Base-by-base conservation (phyloP, 2,329 filamentous ascomycete species). In the Lomentospora prolificans region DNA sequence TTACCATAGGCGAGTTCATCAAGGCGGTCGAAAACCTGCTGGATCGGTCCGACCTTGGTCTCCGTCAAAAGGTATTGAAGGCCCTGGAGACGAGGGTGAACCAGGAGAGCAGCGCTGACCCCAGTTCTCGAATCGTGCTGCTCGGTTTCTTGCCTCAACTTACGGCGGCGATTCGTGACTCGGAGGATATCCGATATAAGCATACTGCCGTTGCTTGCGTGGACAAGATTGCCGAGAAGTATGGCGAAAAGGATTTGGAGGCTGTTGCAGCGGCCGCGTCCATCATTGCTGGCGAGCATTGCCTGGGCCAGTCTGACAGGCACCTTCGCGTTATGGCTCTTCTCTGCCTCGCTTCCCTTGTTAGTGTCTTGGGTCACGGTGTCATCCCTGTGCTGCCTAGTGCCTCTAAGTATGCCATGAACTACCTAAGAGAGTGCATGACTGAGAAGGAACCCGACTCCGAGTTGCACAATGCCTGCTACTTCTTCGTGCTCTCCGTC, bases 151-250 rank as follows among this genome's bases (percentile, higher is more conserved):
- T 96, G 61, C 85, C 89, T 9, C 86, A 86, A 61, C 78, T 96
- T 59, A 89, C 88, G 17, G 77, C 80, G 19, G 87, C 95, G 50
- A 82, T 99, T 58, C 77, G 85, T 56, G 80, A 86, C 52, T 86
- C 87, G 5, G 74, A 79, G 30, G 85, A 94, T 61, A 80, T 86
- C 55, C 77, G 83, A 27, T 86, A 94, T 67, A 90, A 92, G 70
- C 86, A 90, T 63, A 90, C 89, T 9, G 89, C 91, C 1, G 85
- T 99, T 59, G 84, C 85, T 33, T 97, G 92, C 63, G 86, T 97
- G 48, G 91, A 96, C 71, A 89, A 89, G 69, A 95, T 99, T 60
- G 82, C 89, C 2, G 91, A 96, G 70, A 92, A 92, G 68, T 97
- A 96, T 67, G 95, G 94, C 61, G 95, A 94, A 75, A 95, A 91